Evolutionary conservation across 345 rosid species (phyloP), one percentile per base, ranked within the genome.

Genomic region (Salix purpurea): DNA sequence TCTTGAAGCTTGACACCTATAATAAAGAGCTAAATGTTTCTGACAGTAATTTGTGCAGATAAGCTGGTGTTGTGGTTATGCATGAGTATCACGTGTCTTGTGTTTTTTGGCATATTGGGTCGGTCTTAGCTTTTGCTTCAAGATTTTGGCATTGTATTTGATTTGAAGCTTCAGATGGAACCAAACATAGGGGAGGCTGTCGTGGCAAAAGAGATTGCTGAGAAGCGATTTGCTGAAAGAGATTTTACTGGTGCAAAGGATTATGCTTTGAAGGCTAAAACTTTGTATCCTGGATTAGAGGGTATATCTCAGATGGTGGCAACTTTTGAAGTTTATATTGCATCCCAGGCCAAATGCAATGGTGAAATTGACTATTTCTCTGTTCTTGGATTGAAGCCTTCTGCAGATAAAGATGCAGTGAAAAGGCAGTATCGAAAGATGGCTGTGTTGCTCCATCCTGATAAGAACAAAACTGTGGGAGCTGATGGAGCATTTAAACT

Each of bases 401-500:
- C 96, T 4, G 96, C 97, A 3, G 97, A 93, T 69, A 91, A 84
- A 80, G 87, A 89, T 56, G 89, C 96, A 6, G 97, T 91, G 76
- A 96, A 96, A 88, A 96, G 89, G 79, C 98, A 91, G 88, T 96
- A 90, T 73, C 87, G 80, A 89, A 96, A 91, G 85, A 85, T 93
- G 94, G 99, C 96, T 13, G 97, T 91, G 74, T 77, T 92, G 86
- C 96, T 96, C 39, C 99, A 96, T 75, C 97, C 99, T 37, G 98
- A 96, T 77, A 91, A 93, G 87, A 96, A 91, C 89, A 93, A 92
- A 84, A 85, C 91, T 36, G 84, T 93, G 48, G 99, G 99, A 73
- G 98, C 99, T 77, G 96, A 92, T 84, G 98, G 99, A 69, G 99
- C 99, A 0, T 96, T 96, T 82, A 93, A 92, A 81, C 90, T 96